Base-by-base conservation (phyloP, 1,284 basidiomycete species). In the Tilletiopsis washingtonensis region DNA sequence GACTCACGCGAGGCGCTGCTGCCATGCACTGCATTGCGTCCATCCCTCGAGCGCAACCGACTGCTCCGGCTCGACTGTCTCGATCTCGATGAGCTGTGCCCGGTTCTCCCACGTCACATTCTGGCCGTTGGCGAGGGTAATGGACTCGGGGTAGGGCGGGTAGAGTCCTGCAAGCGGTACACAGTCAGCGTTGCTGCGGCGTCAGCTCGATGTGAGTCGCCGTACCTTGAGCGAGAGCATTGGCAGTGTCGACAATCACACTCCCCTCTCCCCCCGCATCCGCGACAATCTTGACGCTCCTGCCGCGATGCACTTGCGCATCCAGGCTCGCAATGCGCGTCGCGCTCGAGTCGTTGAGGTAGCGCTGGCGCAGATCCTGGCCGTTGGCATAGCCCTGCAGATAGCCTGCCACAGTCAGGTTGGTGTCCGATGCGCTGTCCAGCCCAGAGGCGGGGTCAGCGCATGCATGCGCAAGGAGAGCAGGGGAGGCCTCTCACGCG, bases 21-120 rank as follows among this genome's bases (percentile, higher is more conserved):
- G 29, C 47, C 47, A 58, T 20, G 43, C 37, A 24, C 42, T 34
- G 53, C 66, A 69, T 64, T 81, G 78, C 15, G 85, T 88, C 84
- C 85, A 91, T 53, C 83, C 82, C 74, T 91, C 87, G 60, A 91
- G 78, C 29, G 85, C 85, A 61, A 85, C 81, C 67, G 87, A 85
- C 61, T 88, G 86, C 38, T 78, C 80, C 24, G 87, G 84, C 69
- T 88, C 84, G 41, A 90, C 82, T 5, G 86, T 87, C 76, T 87
- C 82, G 32, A 88, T 84, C 81, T 53, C 43, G 24, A 67, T 64
- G 12, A 67, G 56, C 74, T 90, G 91, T 1, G 88, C 88, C 7
- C 81, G 80, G n/a, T 88, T 79, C 29, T 86, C 86, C 17, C 85
- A 83, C 7, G 81, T 74, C 41, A 91, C 77, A 14, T 77, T 81